Evolutionary conservation across 73 alveolate genomes (phyloP).

Genomic region (Blepharisma japonicum): DNA sequence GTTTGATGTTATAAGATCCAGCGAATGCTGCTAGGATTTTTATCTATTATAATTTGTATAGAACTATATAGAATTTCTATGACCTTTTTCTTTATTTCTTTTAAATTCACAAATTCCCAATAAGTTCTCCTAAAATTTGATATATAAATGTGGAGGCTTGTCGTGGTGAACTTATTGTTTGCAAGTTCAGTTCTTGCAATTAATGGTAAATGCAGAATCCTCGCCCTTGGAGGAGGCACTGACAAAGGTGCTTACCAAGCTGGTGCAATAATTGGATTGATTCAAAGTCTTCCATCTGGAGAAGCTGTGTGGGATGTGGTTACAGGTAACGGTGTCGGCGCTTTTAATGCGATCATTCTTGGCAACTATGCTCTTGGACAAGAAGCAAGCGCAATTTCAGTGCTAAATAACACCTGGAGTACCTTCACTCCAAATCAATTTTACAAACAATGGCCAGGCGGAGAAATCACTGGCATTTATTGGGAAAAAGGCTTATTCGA

Average conservation of each 20-base stretch:
- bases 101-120: too few relatives aligned
- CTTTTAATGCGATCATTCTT: not conserved
- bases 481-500: not conserved
- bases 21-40: too few relatives aligned
- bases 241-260: slow-evolving; percentile 65
- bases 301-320: slow-evolving; percentile 59
- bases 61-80: too few relatives aligned
- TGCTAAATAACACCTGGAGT: not conserved
- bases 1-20: too few relatives aligned
- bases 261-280: slow-evolving; percentile 49
- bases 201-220: slow-evolving; percentile 51
- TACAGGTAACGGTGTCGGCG: slow-evolving; percentile 20
- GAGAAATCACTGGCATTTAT: not conserved
- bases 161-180: not conserved
- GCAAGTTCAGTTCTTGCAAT: not conserved
- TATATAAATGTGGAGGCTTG: not conserved
- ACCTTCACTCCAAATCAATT: not conserved
- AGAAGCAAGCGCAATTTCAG: not conserved
- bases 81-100: too few relatives aligned
- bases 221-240: slow-evolving; percentile 65
- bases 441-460: slow-evolving; percentile 24
- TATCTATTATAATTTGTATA: too few relatives aligned
- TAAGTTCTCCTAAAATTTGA: too few relatives aligned
- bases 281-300: slow-evolving; percentile 27
- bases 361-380: not conserved